Evolutionary conservation across 169 alveolate species (phyloP), one percentile per base, ranked within the genome.

Genomic region (Babesia gibsoni): DNA sequence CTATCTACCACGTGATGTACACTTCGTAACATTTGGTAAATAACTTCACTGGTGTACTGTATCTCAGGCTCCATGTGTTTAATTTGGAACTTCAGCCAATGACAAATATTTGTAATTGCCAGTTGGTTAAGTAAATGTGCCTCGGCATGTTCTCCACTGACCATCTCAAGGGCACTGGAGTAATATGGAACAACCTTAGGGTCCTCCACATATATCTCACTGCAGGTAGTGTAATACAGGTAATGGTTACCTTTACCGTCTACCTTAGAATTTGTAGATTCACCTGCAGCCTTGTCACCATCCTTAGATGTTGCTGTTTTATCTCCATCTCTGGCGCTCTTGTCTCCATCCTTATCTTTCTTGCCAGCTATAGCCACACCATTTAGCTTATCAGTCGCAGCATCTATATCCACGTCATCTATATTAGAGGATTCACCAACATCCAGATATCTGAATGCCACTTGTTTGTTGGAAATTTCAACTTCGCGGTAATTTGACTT

Each of bases 11-110:
- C 94, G 68, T 90, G 92, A 32, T 87, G 90, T 35, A 91, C 91
- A 43, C 93, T 77, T 30, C 96, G 75, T 83, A 91, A 75, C 96
- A 91, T 91, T 86, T 91, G 94, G 73, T 88, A 84, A 14, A 91
- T 67, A 18, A 91, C 95, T 48, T 89, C 92, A 53, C 87, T 73
- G 57, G 90, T 82, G 52, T 84, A 89, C 14, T 67, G 78, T 37
- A 73, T 56, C 59, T 91, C 94, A 6, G 95, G 95, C 73, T 91
- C 95, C 64, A 91, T 73, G 74, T 82, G 84, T 57, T 84, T 82
- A 41, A 91, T 87, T 64, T 91, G 92, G 74, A 87, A 89, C 74
- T 91, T 91, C 30, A 91, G 82, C 95, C 95, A 91, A 52, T 88
- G 89, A 37, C 92, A 85, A 14, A 91, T 75, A 77, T 91, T 84